Evolutionary conservation across 2,329 filamentous ascomycete genomes (phyloP).

Genomic region (Pseudogymnoascus sp.): DNA sequence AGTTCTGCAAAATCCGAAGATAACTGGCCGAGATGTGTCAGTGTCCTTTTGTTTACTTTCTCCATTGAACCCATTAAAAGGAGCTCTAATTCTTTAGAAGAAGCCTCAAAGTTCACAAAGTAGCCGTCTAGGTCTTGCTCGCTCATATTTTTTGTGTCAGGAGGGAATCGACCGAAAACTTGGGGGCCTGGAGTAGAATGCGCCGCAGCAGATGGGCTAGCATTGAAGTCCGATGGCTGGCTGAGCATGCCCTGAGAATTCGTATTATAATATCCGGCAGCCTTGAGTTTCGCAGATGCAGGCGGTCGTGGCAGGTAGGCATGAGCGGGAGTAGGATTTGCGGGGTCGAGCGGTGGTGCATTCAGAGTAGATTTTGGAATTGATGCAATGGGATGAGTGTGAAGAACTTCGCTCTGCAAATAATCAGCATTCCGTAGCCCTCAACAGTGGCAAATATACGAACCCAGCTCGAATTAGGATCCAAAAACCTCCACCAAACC

Average conservation of each 20-base stretch:
- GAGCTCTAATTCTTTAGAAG: slow-evolving; percentile 83
- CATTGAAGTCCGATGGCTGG: slow-evolving; percentile 41
- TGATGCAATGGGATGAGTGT: slow-evolving; percentile 80
- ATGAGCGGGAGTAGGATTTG: slow-evolving; percentile 84
- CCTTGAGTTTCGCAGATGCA: slow-evolving; percentile 73
- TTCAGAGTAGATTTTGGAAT: slow-evolving; percentile 92
- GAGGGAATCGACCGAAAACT: slow-evolving; percentile 72
- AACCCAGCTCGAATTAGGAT: slow-evolving; percentile 95
- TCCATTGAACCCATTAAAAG: slow-evolving; percentile 90
- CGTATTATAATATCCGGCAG: slow-evolving; percentile 31
- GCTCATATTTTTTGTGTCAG: slow-evolving; percentile 62
- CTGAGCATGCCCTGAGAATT: slow-evolving; percentile 43
- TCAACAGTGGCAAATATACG: not conserved
- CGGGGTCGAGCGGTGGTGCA: slow-evolving; percentile 87
- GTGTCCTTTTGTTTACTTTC: slow-evolving; percentile 83
- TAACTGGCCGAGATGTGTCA: slow-evolving; percentile 75
- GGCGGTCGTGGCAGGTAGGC: slow-evolving; percentile 80
- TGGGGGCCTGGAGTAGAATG: slow-evolving; percentile 51
- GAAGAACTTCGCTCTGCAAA: slow-evolving; percentile 78
- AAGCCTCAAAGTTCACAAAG: slow-evolving; percentile 86
- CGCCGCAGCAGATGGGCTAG: slow-evolving; percentile 42
- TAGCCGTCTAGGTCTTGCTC: slow-evolving; percentile 94
- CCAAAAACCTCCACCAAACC: slow-evolving; percentile 95
- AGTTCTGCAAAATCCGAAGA: slow-evolving; percentile 86
- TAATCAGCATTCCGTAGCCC: slow-evolving; percentile 14